Evolutionary conservation across 1,284 basidiomycete genomes (phyloP), one percentile per base, ranked within the genome.

Genomic region (Malassezia japonica): DNA sequence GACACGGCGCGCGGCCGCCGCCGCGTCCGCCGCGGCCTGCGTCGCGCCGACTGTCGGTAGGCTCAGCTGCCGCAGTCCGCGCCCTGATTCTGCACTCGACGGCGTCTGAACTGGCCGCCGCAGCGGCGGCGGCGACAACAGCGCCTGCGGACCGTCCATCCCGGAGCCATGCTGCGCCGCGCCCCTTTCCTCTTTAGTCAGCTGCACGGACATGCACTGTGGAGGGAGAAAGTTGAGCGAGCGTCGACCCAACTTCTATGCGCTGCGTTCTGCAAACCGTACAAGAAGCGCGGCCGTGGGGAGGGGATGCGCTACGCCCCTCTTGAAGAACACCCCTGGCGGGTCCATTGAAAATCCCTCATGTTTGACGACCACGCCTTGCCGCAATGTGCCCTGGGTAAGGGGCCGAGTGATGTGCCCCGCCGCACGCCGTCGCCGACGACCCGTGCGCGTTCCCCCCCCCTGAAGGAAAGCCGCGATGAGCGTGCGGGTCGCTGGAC

Each of bases 1-100:
- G 40, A 21, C 7, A n/a, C 24, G 28, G 21, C 18, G 28, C 9
- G 61, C 64, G 2, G 64, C 64, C 2, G 60, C 64, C 1, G 63
- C 63, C 0, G 64, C 61, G 10, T 66, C 64, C 2, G 64, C 64
- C 9, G 64, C 64, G 8, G 62, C 64, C 31, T 64, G 62, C 8
- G 64, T 64, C 6, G 60, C 61, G 10, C 60, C 64, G 2, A 61
- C 57, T 0, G 64, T 64, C 3, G 62, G 62, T 28, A 67, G 38
- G 36, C 62, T 67, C 27, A 67, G 54, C 36, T 61, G 64, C 32
- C 62, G 60, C 15, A 67, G 53, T n/a, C 64, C 64, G 7, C 20
- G 31, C 54, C 53, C 42, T 6, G 23, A 16, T 5, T 15, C n/a
- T n/a, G n/a, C n/a, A n/a, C n/a, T n/a, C n/a, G n/a, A n/a, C n/a